A percentile compares a stretch with the other conserved stretches of the same genome.
phyloP scores from a whole-genome alignment of 2,329 filamentous ascomycete genomes.

The Neoascochyta sp. region DNA sequence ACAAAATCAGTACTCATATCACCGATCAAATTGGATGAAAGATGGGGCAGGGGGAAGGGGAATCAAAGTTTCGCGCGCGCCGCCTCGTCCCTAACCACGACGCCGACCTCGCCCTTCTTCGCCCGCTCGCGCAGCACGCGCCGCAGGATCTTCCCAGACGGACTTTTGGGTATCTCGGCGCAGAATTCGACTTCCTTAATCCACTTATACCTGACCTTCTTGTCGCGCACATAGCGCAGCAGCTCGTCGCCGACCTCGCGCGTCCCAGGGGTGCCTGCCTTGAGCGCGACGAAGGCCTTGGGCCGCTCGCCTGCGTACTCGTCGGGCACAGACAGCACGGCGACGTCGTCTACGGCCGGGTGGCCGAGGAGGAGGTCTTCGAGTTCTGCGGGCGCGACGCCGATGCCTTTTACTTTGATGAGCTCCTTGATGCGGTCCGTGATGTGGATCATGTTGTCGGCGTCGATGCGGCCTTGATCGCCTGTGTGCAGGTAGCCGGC shows the following conservation, averaged over 20 bases:
- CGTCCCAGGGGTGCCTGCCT: conserved; percentile 29
- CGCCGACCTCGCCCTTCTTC: conserved; percentile 18
- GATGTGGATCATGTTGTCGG: conserved; percentile 55
- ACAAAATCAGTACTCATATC: neutral
- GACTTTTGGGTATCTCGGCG: conserved; percentile 44
- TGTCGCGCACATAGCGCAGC: conserved; percentile 42
- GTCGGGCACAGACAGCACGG: conserved; percentile 53
- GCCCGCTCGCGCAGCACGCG: conserved; percentile 44
- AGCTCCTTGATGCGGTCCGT: conserved; percentile 64
- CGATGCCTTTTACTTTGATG: conserved; percentile 64
- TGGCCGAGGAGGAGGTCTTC: conserved; percentile 61
- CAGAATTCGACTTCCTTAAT: conserved; percentile 46
- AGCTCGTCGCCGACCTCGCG: conserved; percentile 41
- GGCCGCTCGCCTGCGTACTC: conserved; percentile 51
- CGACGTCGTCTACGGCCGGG: conserved; percentile 54
- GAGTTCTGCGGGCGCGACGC: conserved; percentile 60
- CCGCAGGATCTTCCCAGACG: conserved; percentile 48
- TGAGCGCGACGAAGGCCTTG: conserved; percentile 45
- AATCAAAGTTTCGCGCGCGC: conserved; percentile 40
- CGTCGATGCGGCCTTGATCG: conserved; percentile 55
- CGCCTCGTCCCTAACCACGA: conserved; percentile 21
- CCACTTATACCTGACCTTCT: conserved; percentile 48
- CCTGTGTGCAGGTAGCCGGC: conserved; percentile 57
- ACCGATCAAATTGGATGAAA: too few species aligned
- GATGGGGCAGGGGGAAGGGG: neutral